Base-by-base conservation (phyloP, 179 eudicot genomes). In the Spergularia azorica region DNA sequence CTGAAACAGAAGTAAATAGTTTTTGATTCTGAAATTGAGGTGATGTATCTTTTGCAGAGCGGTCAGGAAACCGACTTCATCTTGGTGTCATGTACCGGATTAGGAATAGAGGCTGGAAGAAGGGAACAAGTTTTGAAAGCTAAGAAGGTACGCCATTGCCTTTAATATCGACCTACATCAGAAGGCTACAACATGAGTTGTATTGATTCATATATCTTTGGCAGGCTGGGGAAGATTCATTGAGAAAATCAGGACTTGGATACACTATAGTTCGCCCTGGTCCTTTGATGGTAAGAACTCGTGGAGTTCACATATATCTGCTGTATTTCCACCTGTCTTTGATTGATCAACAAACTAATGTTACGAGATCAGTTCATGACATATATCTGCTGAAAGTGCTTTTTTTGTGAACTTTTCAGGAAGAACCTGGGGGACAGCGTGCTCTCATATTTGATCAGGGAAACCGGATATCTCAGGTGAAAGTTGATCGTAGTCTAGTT, bases 381-480 rank as follows among this genome's bases (percentile, higher is more conserved):
- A 36, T 38, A 64, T 6, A 70, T 32, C 48, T 14, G 26, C 70
- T 32, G 71, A 46, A 32, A 57, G n/a, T 56, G 14, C n/a, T n/a
- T 21, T 67, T 57, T 36, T 58, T 57, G 10, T 41, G 64, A 5
- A 58, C 20, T 72, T 63, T 71, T 46, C 87, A 94, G 98, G 98
- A 95, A 83, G 98, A 95, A 82, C 98, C 98, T 5, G 98, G 98
- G 58, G 98, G 98, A 67, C 98, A 95, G 75, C 93, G 97, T n/a
- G 98, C 98, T 73, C 90, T 95, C 48, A 83, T 95, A 52, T 95
- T 95, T 78, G 98, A 95, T 80, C 98, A 95, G 81, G 98, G 98
- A 77, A 95, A 95, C 83, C 84, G 98, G 75, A 91, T 95, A 76
- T 91, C 98, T 80, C 98, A 95, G 97, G 98, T 94, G 36, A 81